Percentiles rank a stretch among this genome's conserved stretches.
Conservation (phyloP, 2,329 filamentous ascomycete species). For the Diaporthe amygdali region DNA sequence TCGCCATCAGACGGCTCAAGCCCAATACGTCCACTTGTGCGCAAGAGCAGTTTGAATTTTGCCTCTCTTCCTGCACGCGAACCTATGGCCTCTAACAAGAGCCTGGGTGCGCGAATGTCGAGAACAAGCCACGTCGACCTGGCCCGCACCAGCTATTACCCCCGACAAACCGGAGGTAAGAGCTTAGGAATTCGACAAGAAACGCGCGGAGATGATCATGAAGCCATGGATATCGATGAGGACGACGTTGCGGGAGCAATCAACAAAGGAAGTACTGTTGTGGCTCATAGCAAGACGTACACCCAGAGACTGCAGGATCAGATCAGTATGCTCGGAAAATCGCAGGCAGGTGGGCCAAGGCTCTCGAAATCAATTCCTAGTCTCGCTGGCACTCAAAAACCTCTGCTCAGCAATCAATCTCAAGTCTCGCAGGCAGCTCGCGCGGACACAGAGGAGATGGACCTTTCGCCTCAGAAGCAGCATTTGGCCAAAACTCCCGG, state of each 20-base stretch:
- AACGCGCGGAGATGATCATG: slow-evolving; percentile 53
- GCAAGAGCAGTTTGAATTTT: slow-evolving; percentile 96
- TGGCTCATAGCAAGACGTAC: slow-evolving; percentile 83
- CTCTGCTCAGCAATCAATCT: slow-evolving; percentile 30
- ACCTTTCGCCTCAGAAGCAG: slow-evolving; percentile 40
- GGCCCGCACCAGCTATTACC: slow-evolving; percentile 75
- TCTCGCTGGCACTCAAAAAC: slow-evolving; percentile 39
- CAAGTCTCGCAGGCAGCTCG: slow-evolving; percentile 34
- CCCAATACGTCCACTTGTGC: slow-evolving; percentile 75
- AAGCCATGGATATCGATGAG: slow-evolving; percentile 59
- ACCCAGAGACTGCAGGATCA: slow-evolving; percentile 92
- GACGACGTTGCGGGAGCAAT: slow-evolving; percentile 43
- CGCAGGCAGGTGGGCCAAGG: slow-evolving; percentile 53
- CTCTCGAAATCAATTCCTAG: slow-evolving; percentile 54
- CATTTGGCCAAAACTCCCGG: slow-evolving; percentile 52
- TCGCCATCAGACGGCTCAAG: slow-evolving; percentile 75
- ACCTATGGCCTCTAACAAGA: slow-evolving; percentile 83
- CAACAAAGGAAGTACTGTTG: slow-evolving; percentile 52
- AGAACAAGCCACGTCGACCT: slow-evolving; percentile 80
- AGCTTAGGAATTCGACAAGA: slow-evolving; percentile 62
- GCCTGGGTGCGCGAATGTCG: slow-evolving; percentile 74
- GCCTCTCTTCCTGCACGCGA: slow-evolving; percentile 91
- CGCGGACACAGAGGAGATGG: slow-evolving; percentile 32
- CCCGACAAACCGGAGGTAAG: slow-evolving; percentile 74
- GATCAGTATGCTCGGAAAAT: slow-evolving; percentile 75